These are phyloP conservation scores for Pluteus cervinus DNA, from an alignment of 768 basidiomycete species.

Conservation along the genomic window DNA sequence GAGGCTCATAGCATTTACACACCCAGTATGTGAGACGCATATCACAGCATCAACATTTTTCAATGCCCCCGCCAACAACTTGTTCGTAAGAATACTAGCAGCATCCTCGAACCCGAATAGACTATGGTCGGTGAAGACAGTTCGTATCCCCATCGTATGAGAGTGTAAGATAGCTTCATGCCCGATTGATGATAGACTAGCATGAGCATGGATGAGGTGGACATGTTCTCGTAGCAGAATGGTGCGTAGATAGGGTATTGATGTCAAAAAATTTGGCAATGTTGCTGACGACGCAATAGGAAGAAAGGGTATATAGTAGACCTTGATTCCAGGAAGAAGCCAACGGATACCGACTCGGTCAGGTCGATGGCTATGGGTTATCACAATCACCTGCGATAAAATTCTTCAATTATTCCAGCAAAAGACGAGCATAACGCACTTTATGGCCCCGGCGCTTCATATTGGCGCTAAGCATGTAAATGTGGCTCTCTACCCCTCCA, in stretches of 20 bases:
- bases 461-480: slow-evolving; percentile 85
- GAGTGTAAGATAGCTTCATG: slow-evolving; percentile 92
- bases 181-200: slow-evolving; percentile 81
- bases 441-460: slow-evolving; percentile 83
- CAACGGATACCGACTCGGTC: slow-evolving; percentile 87
- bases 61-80: slow-evolving; percentile 80
- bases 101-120: slow-evolving; percentile 97
- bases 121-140: slow-evolving; percentile 96
- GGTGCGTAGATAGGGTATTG: slow-evolving; percentile 85
- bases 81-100: slow-evolving; percentile 95
- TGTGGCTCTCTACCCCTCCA: slow-evolving; percentile 96
- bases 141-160: slow-evolving; percentile 79
- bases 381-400: slow-evolving; percentile 71
- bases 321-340: slow-evolving; percentile 82
- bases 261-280: slow-evolving; percentile 89
- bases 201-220: slow-evolving; percentile 87
- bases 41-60: slow-evolving; percentile 92
- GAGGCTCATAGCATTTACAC: slow-evolving; percentile 14
- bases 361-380: slow-evolving; percentile 87
- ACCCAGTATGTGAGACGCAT: slow-evolving; percentile 97
- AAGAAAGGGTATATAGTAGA: slow-evolving; percentile 89
- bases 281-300: slow-evolving; percentile 92
- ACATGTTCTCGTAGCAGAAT: slow-evolving; percentile 86
- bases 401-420: slow-evolving; percentile 1
- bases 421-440: slow-evolving; percentile 30